These are phyloP conservation scores for Ophiostoma sp. DNA, from an alignment of 2,329 filamentous ascomycete species.

Conservation along the genomic window DNA sequence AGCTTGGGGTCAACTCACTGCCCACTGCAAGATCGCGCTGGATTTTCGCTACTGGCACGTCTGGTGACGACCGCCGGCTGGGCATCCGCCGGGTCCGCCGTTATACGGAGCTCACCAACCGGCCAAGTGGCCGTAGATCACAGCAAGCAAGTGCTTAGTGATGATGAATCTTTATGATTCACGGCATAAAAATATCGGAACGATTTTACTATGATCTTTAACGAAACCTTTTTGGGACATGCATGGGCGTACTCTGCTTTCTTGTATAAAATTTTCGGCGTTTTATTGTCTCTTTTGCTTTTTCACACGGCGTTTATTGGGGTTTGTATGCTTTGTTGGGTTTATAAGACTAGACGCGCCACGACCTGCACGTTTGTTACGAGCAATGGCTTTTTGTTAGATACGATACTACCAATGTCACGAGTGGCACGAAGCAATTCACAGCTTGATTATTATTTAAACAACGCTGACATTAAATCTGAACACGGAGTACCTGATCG, in stretches of 20 bases:
- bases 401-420: background rate
- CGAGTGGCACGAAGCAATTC: background rate
- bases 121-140: constrained; percentile 27
- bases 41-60: constrained; percentile 49
- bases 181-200: background rate
- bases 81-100: constrained; percentile 48
- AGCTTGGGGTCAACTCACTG: constrained; percentile 59
- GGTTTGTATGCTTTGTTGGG: background rate
- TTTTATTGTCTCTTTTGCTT: background rate
- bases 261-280: background rate
- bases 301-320: background rate
- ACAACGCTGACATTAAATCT: background rate
- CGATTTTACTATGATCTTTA: background rate
- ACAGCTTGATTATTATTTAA: background rate
- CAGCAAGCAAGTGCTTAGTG: background rate
- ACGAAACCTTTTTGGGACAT: background rate
- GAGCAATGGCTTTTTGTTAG: background rate
- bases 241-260: background rate
- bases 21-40: constrained; percentile 52
- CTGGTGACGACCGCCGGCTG: constrained; percentile 40
- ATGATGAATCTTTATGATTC: background rate
- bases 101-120: constrained; percentile 45
- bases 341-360: background rate
- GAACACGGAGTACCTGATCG: no score
- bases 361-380: background rate